These are phyloP conservation scores for Nakaseomyces uthaithaninus DNA, from an alignment of 1,139 yeast genomes.

Conservation along the genomic window DNA sequence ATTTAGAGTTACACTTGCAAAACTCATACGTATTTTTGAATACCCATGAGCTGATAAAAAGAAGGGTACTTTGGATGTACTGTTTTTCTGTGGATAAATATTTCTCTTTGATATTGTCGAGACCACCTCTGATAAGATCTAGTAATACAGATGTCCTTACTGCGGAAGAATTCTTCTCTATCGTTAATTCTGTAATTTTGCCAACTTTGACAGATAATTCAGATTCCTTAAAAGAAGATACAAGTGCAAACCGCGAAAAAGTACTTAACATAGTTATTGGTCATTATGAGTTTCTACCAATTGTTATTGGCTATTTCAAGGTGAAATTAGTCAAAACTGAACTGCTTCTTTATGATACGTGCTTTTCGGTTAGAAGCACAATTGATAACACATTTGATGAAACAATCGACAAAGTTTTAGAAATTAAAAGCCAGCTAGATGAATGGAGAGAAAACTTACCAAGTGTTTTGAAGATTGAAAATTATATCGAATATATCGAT, in stretches of 20 bases:
- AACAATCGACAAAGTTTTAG: constrained; percentile 17
- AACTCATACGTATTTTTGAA: constrained; percentile 15
- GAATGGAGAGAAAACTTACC: constrained; percentile 24
- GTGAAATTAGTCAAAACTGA: constrained; percentile 17
- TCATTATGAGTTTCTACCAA: constrained; percentile 18
- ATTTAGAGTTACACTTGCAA: constrained; percentile 18
- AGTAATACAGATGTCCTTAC: constrained; percentile 20
- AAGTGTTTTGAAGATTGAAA: constrained; percentile 20
- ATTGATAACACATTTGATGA: constrained; percentile 20
- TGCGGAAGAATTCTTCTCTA: constrained; percentile 17
- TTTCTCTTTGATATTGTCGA: constrained; percentile 19
- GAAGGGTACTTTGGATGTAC: constrained; percentile 24
- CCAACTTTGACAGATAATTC: constrained; percentile 14
- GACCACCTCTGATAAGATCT: constrained; percentile 20
- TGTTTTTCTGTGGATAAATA: constrained; percentile 22
- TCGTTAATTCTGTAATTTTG: constrained; percentile 13
- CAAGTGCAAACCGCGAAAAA: constrained; percentile 9
- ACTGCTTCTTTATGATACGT: constrained; percentile 14
- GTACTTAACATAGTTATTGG: constrained; percentile 14
- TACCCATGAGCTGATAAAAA: constrained; percentile 14
- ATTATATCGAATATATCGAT: constrained; percentile 20
- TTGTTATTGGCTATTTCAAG: constrained; percentile 20
- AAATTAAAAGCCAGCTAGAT: constrained; percentile 15
- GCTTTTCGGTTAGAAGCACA: constrained; percentile 20
- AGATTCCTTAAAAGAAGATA: constrained; percentile 11